phyloP scores from a whole-genome alignment of 2,329 filamentous ascomycete genomes.

The Fusarium clavum region DNA sequence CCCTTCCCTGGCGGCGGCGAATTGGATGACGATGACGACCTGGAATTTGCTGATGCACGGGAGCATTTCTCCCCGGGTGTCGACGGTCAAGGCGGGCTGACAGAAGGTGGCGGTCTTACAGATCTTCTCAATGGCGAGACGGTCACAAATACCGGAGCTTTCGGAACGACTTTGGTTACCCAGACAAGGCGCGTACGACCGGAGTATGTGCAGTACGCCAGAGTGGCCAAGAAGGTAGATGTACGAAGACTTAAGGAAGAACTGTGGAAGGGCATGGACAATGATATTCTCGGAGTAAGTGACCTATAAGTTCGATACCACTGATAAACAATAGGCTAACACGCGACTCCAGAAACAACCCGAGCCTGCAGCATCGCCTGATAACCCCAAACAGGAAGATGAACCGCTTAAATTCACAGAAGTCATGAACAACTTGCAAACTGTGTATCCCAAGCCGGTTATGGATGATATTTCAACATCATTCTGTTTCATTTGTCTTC shows the following conservation, averaged over 20 bases:
- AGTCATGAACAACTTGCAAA: slow-evolving; percentile 89
- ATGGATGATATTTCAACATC: slow-evolving; percentile 97
- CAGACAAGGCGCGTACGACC: slow-evolving; percentile 71
- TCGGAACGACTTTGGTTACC: slow-evolving; percentile 76
- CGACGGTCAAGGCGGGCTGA: slow-evolving; percentile 62
- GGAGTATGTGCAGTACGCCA: slow-evolving; percentile 77
- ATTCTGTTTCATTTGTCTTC: slow-evolving; percentile 90
- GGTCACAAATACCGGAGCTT: slow-evolving; percentile 61
- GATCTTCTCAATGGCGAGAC: slow-evolving; percentile 64
- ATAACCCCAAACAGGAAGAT: slow-evolving; percentile 53
- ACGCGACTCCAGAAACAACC: slow-evolving; percentile 34
- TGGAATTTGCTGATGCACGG: slow-evolving; percentile 82
- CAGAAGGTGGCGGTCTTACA: slow-evolving; percentile 61
- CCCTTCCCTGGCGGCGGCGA: slow-evolving; percentile 72
- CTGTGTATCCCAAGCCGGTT: slow-evolving; percentile 84
- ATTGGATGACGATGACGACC: slow-evolving; percentile 71
- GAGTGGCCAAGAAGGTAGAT: slow-evolving; percentile 78
- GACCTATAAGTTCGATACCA: not conserved
- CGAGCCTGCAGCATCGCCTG: slow-evolving; percentile 37
- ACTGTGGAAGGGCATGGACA: slow-evolving; percentile 74
- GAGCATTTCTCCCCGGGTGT: slow-evolving; percentile 80
- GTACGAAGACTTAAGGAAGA: slow-evolving; percentile 76
- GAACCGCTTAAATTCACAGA: slow-evolving; percentile 83
- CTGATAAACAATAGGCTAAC: slow-evolving; percentile 22
- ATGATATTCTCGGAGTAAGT: slow-evolving; percentile 65